These are phyloP conservation scores for Bjerkandera adusta DNA, from an alignment of 1,284 basidiomycete genomes.

Conservation along the genomic window DNA sequence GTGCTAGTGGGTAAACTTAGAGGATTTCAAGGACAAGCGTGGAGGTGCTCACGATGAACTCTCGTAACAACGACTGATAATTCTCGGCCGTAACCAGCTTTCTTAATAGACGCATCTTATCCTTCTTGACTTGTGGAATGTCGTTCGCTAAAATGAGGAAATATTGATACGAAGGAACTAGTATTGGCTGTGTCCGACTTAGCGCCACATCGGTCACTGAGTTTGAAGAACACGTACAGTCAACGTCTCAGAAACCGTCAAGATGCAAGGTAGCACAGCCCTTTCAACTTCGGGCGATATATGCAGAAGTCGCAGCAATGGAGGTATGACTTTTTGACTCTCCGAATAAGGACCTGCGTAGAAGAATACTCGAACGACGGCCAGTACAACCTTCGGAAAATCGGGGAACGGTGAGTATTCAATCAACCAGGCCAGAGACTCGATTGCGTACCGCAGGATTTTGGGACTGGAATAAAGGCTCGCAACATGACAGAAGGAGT, in stretches of 20 bases:
- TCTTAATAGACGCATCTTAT: conserved; percentile 74
- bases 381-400: conserved; percentile 64
- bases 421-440: conserved; percentile 4
- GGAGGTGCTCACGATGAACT: conserved; percentile 69
- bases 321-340: conserved; percentile 54
- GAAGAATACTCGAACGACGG: conserved; percentile 70
- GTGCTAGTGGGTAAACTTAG: conserved; percentile 44
- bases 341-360: conserved; percentile 66
- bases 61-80: conserved; percentile 67
- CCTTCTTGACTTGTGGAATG: conserved; percentile 57
- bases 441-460: conserved; percentile 76
- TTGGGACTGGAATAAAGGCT: conserved; percentile 78
- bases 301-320: conserved; percentile 68
- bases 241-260: conserved; percentile 56
- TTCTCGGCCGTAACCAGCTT: conserved; percentile 66
- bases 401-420: neutral
- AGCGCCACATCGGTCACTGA: conserved; percentile 1
- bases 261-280: conserved; percentile 70
- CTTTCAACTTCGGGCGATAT: conserved; percentile 68
- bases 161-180: conserved; percentile 50
- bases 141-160: conserved; percentile 76
- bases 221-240: conserved; percentile 47
- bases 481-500: conserved; percentile 69
- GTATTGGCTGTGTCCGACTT: conserved; percentile 11
- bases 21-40: conserved; percentile 1